These are phyloP conservation scores for Schoenoplectus triqueter DNA, from an alignment of 202 grass and related monocot species.

Conservation along the genomic window DNA sequence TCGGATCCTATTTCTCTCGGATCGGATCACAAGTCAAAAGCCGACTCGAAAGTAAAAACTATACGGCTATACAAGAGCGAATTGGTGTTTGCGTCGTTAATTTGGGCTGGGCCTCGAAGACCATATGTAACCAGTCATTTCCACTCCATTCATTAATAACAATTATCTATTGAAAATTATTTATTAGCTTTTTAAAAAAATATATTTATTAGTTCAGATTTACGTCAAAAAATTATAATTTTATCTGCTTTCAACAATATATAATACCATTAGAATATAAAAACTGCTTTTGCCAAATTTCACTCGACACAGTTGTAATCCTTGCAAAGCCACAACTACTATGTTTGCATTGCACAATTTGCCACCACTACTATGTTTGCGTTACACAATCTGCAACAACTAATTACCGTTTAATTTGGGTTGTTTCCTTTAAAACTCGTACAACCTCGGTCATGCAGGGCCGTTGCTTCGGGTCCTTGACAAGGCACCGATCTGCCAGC, in stretches of 20 bases:
- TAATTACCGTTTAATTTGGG: constrained; percentile 50
- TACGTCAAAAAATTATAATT: too few relatives aligned
- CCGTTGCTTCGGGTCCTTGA: constrained; percentile 75
- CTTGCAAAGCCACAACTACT: not conserved
- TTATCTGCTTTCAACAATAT: too few relatives aligned
- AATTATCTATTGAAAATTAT: too few relatives aligned
- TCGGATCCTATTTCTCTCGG: constrained; percentile 23
- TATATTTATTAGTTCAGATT: too few relatives aligned
- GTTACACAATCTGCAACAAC: not conserved
- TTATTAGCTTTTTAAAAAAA: too few relatives aligned
- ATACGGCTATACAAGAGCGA: not conserved
- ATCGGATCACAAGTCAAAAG: not conserved
- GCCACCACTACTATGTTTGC: too few relatives aligned
- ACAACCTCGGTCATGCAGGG: constrained; percentile 62
- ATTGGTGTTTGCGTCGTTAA: not conserved
- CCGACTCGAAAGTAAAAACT: too few relatives aligned
- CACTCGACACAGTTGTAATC: not conserved
- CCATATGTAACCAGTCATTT: not conserved
- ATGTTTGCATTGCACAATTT: not conserved
- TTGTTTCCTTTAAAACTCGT: constrained; percentile 47
- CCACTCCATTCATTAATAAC: too few relatives aligned
- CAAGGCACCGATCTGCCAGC: constrained; percentile 68
- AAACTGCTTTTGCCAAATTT: constrained; percentile 7
- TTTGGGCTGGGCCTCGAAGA: not conserved
- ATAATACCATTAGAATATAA: not conserved